Percentiles rank a stretch among this genome's conserved stretches.
phyloP scores from a whole-genome alignment of 2,329 filamentous ascomycete species.

The Plenodomus lindquistii region DNA sequence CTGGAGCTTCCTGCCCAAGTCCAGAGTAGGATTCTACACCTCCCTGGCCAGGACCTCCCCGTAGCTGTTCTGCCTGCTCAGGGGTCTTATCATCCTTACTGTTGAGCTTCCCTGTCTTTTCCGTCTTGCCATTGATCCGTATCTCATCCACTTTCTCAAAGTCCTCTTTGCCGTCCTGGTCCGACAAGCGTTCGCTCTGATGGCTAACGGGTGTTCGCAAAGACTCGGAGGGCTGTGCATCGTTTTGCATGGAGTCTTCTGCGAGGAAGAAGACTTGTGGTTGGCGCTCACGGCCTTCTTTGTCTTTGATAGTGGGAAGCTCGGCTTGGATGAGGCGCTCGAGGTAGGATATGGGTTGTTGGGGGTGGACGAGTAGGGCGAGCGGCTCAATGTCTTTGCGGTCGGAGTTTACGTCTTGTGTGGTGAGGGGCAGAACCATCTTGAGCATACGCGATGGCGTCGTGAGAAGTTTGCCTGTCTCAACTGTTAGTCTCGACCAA shows the following conservation, averaged over 20 bases:
- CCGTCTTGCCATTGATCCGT: constrained; percentile 54
- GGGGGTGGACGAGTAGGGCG: constrained; percentile 82
- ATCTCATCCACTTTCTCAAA: constrained; percentile 54
- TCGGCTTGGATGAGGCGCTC: constrained; percentile 88
- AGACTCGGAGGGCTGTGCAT: constrained; percentile 40
- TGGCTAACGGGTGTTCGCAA: constrained; percentile 30
- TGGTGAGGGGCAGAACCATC: constrained; percentile 74
- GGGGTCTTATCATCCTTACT: constrained; percentile 30
- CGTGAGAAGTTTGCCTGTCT: constrained; percentile 72
- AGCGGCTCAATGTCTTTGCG: constrained; percentile 79
- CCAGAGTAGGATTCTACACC: constrained; percentile 73
- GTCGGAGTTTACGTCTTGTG: constrained; percentile 61
- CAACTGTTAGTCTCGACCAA: constrained; percentile 6
- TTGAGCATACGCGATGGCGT: constrained; percentile 81
- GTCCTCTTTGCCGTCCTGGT: constrained; percentile 44
- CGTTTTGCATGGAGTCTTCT: constrained; percentile 70
- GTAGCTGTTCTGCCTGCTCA: constrained; percentile 42
- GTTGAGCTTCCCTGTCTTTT: constrained; percentile 50
- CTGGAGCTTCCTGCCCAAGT: constrained; percentile 62
- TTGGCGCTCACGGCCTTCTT: constrained; percentile 68
- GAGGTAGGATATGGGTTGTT: constrained; percentile 88
- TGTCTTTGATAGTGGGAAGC: constrained; percentile 67
- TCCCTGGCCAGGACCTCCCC: constrained; percentile 57
- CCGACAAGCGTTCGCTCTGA: constrained; percentile 26
- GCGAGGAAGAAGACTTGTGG: constrained; percentile 80